Base-by-base conservation (phyloP, 2,329 filamentous ascomycete genomes). In the Aspergillus caelatus region DNA sequence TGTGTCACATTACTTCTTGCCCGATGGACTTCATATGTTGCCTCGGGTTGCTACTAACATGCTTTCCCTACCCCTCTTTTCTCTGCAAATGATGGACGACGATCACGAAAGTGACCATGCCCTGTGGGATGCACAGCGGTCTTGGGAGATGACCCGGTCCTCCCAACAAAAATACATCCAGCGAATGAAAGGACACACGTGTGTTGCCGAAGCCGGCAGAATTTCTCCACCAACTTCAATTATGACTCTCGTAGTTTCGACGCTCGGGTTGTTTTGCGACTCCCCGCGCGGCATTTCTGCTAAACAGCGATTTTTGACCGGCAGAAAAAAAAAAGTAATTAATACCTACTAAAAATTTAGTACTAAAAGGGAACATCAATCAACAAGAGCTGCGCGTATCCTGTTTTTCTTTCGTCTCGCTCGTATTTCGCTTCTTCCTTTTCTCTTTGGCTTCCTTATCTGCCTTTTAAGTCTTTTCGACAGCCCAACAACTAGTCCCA, bases 321-420 rank as follows among this genome's bases (percentile, higher is more conserved):
- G 70, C 70, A 71, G 70, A 71, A 72, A 71, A 70, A 65, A 67
- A 64, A 57, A 45, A 66, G 60, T 39, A 55, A 48, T 48, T 52
- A 62, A 59, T 53, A 48, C 43, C 50, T 43, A 50, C 50, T 56
- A 61, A 58, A 63, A 55, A 34, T 59, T 64, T 61, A 16, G 46
- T 58, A 58, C 54, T 46, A 60, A 61, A 57, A 58, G 41, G 23
- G 46, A 34, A 41, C 57, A 36, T 62, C 61, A 56, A 55, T 43
- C 57, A 60, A 54, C 32, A 34, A 45, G 39, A 53, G 28, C 19
- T 39, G 41, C 16, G 34, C 36, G 57, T 61, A 61, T 65, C 61
- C 58, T 54, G 60, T 55, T 57, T 62, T 61, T 56, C 34, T 52
- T 58, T 21, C 50, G 36, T 46, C 30, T 55, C 45, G 43, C 63